These are phyloP conservation scores for Wickerhamiella australiensis DNA, from an alignment of 805 yeast species.

Conservation along the genomic window DNA sequence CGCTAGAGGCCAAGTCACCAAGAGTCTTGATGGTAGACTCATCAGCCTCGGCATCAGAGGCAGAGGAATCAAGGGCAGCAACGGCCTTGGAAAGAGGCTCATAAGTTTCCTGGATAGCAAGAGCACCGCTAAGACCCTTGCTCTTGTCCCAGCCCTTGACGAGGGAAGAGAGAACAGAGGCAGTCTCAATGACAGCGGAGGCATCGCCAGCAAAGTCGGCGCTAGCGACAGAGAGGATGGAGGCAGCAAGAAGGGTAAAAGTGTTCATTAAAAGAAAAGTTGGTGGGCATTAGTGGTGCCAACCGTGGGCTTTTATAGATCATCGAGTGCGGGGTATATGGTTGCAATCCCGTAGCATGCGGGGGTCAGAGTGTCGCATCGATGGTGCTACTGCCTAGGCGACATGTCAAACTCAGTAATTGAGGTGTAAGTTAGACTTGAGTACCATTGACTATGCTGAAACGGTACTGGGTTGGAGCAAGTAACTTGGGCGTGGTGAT, in stretches of 20 bases:
- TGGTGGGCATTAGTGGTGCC: neutral
- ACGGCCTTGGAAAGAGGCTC: conserved; percentile 16
- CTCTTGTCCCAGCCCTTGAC: conserved; percentile 16
- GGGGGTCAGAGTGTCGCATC: neutral
- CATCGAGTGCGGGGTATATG: neutral
- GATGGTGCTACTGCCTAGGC: too few species aligned
- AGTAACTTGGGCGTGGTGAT: too few species aligned
- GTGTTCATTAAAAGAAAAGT: neutral
- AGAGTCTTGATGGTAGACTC: conserved; percentile 13
- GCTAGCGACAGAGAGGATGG: conserved; percentile 15
- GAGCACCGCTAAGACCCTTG: conserved; percentile 22
- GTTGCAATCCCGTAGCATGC: neutral
- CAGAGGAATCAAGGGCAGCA: conserved; percentile 11
- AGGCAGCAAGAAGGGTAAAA: conserved; percentile 16
- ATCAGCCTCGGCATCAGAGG: conserved; percentile 14
- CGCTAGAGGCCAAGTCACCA: conserved; percentile 12
- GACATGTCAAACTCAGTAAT: too few species aligned
- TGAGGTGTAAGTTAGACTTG: too few species aligned
- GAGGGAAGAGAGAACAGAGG: conserved; percentile 12
- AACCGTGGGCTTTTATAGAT: neutral
- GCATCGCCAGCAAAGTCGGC: conserved; percentile 14
- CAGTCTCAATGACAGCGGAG: conserved; percentile 31
- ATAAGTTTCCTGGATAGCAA: conserved; percentile 20
- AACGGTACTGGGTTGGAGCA: too few species aligned
- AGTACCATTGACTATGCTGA: too few species aligned